These are phyloP conservation scores for Phytophthora uliginosa DNA, from an alignment of 352 stramenopile species.

Conservation along the genomic window DNA sequence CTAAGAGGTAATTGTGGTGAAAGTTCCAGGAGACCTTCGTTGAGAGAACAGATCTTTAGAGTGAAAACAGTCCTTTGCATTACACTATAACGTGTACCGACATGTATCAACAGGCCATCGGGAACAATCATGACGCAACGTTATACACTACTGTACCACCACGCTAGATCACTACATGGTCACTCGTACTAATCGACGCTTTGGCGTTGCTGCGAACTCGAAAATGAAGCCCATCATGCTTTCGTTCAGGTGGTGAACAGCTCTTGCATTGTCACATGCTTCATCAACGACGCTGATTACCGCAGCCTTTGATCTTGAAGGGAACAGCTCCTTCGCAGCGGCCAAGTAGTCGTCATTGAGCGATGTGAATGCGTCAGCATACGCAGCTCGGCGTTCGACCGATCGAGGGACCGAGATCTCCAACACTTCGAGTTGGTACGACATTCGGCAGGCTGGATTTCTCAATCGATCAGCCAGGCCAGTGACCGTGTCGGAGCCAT, in stretches of 20 bases:
- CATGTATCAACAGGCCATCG: no score
- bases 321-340: slow-evolving; percentile 11
- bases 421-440: slow-evolving; percentile 8
- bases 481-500: neutral
- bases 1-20: no score
- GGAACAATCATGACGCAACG: no score
- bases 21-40: no score
- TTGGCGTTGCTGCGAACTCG: slow-evolving; percentile 21
- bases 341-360: slow-evolving; percentile 17
- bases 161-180: neutral
- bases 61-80: no score
- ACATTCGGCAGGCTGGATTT: slow-evolving; percentile 9
- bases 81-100: no score
- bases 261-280: neutral
- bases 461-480: slow-evolving; percentile 1
- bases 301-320: slow-evolving; percentile 7
- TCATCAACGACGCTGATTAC: slow-evolving; percentile 19
- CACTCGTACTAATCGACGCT: slow-evolving; percentile 11
- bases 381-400: neutral
- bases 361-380: neutral
- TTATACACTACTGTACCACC: no score
- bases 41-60: no score
- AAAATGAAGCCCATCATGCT: slow-evolving; percentile 17
- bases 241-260: slow-evolving; percentile 6
- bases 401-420: slow-evolving; percentile 11